phyloP scores from a whole-genome alignment of 768 basidiomycete genomes.

The Suillus variegatus region DNA sequence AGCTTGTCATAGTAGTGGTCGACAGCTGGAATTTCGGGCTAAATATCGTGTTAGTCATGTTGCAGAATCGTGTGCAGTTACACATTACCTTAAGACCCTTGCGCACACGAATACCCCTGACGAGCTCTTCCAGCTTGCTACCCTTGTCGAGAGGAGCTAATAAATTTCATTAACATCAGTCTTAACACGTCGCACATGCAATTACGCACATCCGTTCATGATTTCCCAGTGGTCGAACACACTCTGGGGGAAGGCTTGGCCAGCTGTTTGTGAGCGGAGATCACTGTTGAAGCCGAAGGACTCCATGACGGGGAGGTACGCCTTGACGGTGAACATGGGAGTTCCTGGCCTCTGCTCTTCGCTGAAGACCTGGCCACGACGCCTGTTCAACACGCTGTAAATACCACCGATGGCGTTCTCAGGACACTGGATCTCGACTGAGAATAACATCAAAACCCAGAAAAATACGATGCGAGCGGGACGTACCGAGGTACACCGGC shows the following conservation, averaged over 20 bases:
- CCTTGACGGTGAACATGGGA: conserved; percentile 99
- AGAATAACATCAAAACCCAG: conserved; percentile 14
- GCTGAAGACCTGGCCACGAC: conserved; percentile 97
- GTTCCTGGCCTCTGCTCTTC: conserved; percentile 97
- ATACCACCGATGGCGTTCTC: conserved; percentile 98
- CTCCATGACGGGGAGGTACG: conserved; percentile 88
- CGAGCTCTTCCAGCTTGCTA: conserved; percentile 86
- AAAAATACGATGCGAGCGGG: neutral
- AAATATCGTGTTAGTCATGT: conserved; percentile 11
- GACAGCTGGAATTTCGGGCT: conserved; percentile 87
- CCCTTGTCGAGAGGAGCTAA: conserved; percentile 85
- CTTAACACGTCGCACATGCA: neutral
- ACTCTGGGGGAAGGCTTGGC: conserved; percentile 97
- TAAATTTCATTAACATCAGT: conserved; percentile 12
- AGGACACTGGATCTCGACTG: conserved; percentile 97
- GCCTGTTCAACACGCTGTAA: conserved; percentile 91
- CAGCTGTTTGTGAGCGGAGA: conserved; percentile 87
- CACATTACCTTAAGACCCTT: conserved; percentile 88
- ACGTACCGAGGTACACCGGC: conserved; percentile 88
- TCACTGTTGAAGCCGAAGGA: conserved; percentile 98
- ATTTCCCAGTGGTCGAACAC: conserved; percentile 94
- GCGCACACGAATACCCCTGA: conserved; percentile 78
- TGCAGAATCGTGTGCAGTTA: neutral
- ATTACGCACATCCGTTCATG: conserved; percentile 75
- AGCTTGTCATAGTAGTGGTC: conserved; percentile 95